Base-by-base conservation (phyloP, 768 basidiomycete species). In the Psilocybe subaeruginosa region DNA sequence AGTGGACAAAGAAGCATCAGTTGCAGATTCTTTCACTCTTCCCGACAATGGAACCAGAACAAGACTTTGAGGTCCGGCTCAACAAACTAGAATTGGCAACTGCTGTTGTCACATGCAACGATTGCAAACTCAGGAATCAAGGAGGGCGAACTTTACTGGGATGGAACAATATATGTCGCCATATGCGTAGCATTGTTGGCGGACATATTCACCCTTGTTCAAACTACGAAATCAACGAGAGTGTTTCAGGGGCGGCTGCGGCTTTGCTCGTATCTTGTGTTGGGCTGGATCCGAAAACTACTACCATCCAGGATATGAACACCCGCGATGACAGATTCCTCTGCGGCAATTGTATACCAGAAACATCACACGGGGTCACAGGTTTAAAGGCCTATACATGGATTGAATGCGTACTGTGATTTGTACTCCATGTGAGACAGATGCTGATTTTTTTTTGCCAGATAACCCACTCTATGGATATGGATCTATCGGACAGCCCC, bases 381-480 rank as follows among this genome's bases (percentile, higher is more conserved):
- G 65, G 64, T 11, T 41, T 64, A 45, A 66, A 62, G 33, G 69
- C 60, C 4, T 70, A 68, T 56, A 67, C 51, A 4, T 70, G 69
- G 69, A 57, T 52, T 17, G 66, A 70, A 68, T 70, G 67, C 47
- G 69, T 70, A 63, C 16, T 62, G 23, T 12, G 4, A 54, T 54
- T 33, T n/a, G 2, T 29, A 14, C 4, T 45, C n/a, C 16, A 39
- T 23, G 55, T 43, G 35, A 7, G 9, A 9, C 47, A 17, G 12
- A 35, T 55, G 33, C 55, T 59, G 4, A 53, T 30, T n/a, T 16
- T 19, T 31, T n/a, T 35, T n/a, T 35, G 16, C n/a, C 52, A 69
- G 64, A 50, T 67, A 31, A 54, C 49, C 11, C 65, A 67, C 39
- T 49, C 54, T 8, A 58, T 62, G 59, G 52, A 63, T 17, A 63